phyloP scores from a whole-genome alignment of 2,329 filamentous ascomycete species.

The Lasiodiplodia citricola region DNA sequence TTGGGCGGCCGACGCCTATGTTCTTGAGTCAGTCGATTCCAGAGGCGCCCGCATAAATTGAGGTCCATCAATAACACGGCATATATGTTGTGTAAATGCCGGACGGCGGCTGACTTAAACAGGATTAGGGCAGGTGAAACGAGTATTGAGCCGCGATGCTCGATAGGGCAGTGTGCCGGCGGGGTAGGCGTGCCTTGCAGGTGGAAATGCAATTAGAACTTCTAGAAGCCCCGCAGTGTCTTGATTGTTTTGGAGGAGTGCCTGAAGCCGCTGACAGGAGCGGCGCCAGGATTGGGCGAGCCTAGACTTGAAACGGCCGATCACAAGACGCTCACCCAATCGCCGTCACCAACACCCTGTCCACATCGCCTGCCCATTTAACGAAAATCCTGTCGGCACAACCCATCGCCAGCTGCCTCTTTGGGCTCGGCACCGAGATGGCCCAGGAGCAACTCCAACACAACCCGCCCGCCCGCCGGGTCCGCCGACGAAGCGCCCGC shows the following conservation, averaged over 20 bases:
- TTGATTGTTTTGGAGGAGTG: neutral
- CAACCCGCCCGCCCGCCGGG: neutral
- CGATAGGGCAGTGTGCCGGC: neutral
- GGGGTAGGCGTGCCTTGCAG: constrained; percentile 18
- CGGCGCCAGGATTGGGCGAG: neutral
- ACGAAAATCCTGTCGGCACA: neutral
- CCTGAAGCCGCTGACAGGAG: neutral
- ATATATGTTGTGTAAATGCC: neutral
- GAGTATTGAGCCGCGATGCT: neutral
- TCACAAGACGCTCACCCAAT: constrained; percentile 18
- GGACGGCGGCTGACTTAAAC: neutral
- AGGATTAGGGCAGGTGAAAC: constrained; percentile 5
- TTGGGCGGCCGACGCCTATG: neutral
- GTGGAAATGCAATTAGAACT: constrained; percentile 6
- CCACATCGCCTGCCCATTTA: constrained; percentile 16
- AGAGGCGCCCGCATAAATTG: neutral
- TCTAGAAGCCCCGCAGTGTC: neutral
- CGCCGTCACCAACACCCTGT: neutral
- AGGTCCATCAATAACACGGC: neutral
- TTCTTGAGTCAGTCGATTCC: neutral
- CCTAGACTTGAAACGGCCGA: constrained; percentile 21
- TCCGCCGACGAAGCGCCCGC: neutral
- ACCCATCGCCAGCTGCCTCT: constrained; percentile 13
- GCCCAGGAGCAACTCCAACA: neutral
- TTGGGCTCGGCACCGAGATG: constrained; percentile 17